Conservation (phyloP, 2,329 filamentous ascomycete genomes). For the Pestalotiopsis fici region DNA sequence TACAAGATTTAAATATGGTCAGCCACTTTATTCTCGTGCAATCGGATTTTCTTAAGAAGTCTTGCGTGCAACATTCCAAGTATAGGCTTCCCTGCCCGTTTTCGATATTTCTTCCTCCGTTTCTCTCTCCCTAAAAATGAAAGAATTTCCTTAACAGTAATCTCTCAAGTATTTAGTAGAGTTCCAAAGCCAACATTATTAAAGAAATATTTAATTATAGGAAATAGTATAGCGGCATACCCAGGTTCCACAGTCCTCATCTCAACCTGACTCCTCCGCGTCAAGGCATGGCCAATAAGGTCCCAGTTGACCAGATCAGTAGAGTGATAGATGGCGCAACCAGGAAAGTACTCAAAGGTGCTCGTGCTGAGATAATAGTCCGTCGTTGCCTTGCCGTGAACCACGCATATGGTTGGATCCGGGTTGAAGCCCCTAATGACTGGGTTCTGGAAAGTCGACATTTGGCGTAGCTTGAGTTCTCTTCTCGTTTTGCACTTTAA, state of each 20-base stretch:
- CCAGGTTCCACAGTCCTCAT: constrained; percentile 53
- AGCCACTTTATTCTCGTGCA: background rate
- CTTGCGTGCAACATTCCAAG: too few species aligned
- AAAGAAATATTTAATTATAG: background rate
- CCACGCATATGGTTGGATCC: constrained; percentile 53
- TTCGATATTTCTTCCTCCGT: background rate
- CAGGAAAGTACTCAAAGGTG: constrained; percentile 64
- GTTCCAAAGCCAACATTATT: too few species aligned
- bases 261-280: constrained; percentile 49
- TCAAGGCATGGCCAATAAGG: constrained; percentile 54
- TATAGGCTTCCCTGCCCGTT: background rate
- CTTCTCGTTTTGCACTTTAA: background rate
- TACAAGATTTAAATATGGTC: background rate
- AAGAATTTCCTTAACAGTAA: too few species aligned
- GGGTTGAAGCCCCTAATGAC: constrained; percentile 63
- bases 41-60: background rate
- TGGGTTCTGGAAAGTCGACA: constrained; percentile 44
- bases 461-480: background rate
- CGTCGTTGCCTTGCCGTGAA: constrained; percentile 19
- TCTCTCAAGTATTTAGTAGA: too few species aligned
- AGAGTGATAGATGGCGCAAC: constrained; percentile 61
- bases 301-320: constrained; percentile 53
- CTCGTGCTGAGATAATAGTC: constrained; percentile 61
- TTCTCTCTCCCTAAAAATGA: too few species aligned
- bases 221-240: background rate